Base-by-base conservation (phyloP, 129 eudicot genomes). In the Flaveria trinervia region DNA sequence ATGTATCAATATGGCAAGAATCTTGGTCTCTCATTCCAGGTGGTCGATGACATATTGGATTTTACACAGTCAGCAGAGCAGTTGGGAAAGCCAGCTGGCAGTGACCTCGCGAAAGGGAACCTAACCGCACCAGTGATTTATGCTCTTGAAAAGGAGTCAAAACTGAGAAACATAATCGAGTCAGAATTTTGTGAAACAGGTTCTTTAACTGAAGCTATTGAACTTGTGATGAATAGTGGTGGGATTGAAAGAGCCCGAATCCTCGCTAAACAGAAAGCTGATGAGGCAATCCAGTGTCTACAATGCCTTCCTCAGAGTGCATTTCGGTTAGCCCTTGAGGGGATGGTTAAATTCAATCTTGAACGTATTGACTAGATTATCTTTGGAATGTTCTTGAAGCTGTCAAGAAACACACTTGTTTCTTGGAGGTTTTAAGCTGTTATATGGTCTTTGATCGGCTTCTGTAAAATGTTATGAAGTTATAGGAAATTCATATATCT, bases 1-100 rank as follows among this genome's bases (percentile, higher is more conserved):
- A 93, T 93, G 97, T 90, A 86, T 68, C 91, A 90, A 60, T 93
- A 86, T 11, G 98, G 98, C 15, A 93, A 88, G 79, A 93, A 93
- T 45, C 89, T 93, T 7, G 98, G 98, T 14, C 83, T 93, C 3
- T 93, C 98, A 30, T 93, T 90, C 84, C 98, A 93, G 78, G 86
- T 93, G 6, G 98, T 93, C 0, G 98, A 93, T 28, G 98, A 93
- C 85, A 88, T 93, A 79, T 56, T 93, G 85, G 98, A 93, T 76
- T 93, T 93, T 71, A 93, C 98, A 20, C 98, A 93, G 75, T 90
- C 98, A 46, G 89, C 98, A 3, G 89, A 93, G 79, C 96, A 93
- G 75, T 77, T 93, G 50, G 98, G 98, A 11, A 93, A 93, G 80
- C 98, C 98, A 43, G 92, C 96, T 49, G 98, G 89, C 20, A 89